Evolutionary conservation across 1,284 basidiomycete species (phyloP).

Genomic region (Wolfiporia cocos): DNA sequence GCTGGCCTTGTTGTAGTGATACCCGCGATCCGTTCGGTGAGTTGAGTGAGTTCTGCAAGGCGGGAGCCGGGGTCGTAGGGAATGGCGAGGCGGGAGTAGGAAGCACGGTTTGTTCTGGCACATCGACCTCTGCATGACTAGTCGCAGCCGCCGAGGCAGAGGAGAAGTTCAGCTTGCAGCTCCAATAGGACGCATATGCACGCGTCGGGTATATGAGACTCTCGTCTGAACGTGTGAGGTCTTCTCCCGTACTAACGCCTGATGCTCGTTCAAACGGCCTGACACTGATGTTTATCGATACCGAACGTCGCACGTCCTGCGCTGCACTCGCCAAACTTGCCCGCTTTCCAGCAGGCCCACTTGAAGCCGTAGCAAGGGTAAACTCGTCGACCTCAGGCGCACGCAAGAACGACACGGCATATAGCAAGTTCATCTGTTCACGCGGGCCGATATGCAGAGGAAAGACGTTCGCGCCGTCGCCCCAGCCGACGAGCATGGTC

Average conservation of each 20-base stretch:
- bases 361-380: constrained; percentile 26
- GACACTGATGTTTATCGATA: constrained; percentile 74
- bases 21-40: constrained; percentile 6
- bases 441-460: constrained; percentile 61
- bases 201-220: constrained; percentile 53
- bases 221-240: constrained; percentile 4
- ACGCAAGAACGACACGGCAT: constrained; percentile 71
- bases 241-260: too few relatives aligned
- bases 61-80: constrained; percentile 29
- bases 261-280: constrained; percentile 41
- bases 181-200: constrained; percentile 81
- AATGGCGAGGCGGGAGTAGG: constrained; percentile 75
- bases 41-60: background rate
- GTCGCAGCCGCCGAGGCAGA: constrained; percentile 23
- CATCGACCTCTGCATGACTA: constrained; percentile 9
- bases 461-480: constrained; percentile 44
- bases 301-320: constrained; percentile 60
- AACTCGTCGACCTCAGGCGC: constrained; percentile 50
- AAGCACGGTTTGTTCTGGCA: constrained; percentile 40
- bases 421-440: constrained; percentile 85
- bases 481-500: constrained; percentile 66
- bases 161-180: constrained; percentile 77
- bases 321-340: constrained; percentile 3
- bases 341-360: constrained; percentile 7
- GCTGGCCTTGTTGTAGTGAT: constrained; percentile 11